These are phyloP conservation scores for Prosopis cineraria DNA, from an alignment of 306 rosid genomes.

Conservation along the genomic window DNA sequence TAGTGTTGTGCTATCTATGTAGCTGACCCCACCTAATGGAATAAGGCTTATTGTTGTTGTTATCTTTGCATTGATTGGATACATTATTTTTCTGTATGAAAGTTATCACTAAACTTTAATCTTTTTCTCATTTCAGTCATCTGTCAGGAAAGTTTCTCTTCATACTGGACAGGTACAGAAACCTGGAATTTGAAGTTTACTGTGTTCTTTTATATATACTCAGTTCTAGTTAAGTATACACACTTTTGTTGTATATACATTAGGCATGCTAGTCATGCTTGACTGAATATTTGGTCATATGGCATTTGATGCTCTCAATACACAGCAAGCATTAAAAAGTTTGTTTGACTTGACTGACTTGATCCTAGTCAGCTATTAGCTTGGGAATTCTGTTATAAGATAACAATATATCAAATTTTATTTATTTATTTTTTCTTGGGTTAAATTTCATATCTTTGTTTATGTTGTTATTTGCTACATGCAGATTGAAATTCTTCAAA, in stretches of 20 bases:
- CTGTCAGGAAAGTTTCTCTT: conserved; percentile 85
- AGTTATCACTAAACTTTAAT: conserved; percentile 19
- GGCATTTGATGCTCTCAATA: not conserved
- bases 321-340: not conserved
- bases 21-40: too few species aligned
- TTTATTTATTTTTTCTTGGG: not conserved
- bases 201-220: not conserved
- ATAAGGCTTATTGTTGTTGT: too few species aligned
- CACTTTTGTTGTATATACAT: not conserved
- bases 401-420: not conserved
- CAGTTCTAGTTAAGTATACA: not conserved
- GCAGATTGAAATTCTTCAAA: conserved; percentile 67
- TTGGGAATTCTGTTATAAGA: conserved; percentile 5
- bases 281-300: not conserved
- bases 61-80: not conserved
- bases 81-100: not conserved
- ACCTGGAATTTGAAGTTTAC: not conserved
- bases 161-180: conserved; percentile 75
- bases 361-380: not conserved
- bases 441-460: not conserved
- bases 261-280: conserved; percentile 19
- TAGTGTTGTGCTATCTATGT: too few species aligned
- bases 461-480: conserved; percentile 7
- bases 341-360: conserved; percentile 7
- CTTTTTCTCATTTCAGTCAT: conserved; percentile 69